A percentile compares a stretch with the other conserved stretches of the same genome.
phyloP scores from a whole-genome alignment of 805 yeast genomes.

The Wickerhamomyces bovis region DNA sequence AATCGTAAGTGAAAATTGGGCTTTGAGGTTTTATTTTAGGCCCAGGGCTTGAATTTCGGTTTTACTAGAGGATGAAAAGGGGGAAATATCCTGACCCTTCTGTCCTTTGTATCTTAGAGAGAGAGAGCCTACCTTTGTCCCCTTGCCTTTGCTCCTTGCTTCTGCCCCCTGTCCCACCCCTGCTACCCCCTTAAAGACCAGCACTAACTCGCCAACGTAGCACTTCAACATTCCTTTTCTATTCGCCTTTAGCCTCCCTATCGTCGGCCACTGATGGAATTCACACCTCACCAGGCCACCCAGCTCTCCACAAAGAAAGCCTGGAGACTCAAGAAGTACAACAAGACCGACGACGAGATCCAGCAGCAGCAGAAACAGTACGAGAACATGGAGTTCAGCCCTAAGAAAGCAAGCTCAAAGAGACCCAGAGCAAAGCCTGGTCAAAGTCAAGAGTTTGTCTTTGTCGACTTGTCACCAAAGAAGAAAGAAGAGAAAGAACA shows the following conservation, averaged over 20 bases:
- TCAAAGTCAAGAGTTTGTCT: conserved; percentile 24
- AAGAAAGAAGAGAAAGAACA: conserved; percentile 14
- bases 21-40: too few species aligned
- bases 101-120: too few species aligned
- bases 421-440: conserved; percentile 23
- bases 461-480: conserved; percentile 24
- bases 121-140: too few species aligned
- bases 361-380: conserved; percentile 20
- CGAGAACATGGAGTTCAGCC: conserved; percentile 21
- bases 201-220: neutral
- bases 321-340: conserved; percentile 24
- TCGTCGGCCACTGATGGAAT: neutral
- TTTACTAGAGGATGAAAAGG: neutral
- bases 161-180: neutral
- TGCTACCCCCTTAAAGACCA: neutral
- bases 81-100: neutral
- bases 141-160: too few species aligned
- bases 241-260: neutral
- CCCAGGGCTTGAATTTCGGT: too few species aligned
- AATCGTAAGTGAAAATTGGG: neutral
- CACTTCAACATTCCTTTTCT: neutral
- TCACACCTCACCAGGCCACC: neutral
- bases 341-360: conserved; percentile 19
- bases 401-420: conserved; percentile 18
- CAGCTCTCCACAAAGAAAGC: conserved; percentile 18